Conservation (phyloP, 2,329 filamentous ascomycete genomes). For the Colletotrichum sp. region DNA sequence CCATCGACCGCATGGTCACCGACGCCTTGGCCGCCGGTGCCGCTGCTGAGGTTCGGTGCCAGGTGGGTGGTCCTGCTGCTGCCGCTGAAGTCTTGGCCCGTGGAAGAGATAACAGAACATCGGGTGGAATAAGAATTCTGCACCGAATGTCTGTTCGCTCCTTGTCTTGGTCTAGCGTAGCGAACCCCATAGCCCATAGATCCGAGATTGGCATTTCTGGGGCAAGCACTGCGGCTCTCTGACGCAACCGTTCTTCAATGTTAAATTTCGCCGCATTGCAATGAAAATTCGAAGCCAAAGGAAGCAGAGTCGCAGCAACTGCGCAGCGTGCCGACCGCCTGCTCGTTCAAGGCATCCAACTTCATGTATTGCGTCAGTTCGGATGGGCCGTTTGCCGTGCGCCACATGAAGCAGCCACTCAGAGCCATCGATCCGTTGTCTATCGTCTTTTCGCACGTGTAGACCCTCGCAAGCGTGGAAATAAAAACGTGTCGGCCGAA, state of each 20-base stretch:
- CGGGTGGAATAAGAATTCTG: constrained; percentile 1
- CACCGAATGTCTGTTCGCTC: constrained; percentile 6
- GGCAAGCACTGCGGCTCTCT: not conserved
- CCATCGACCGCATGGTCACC: not conserved
- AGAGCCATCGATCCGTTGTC: constrained; percentile 3
- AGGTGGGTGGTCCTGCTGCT: not conserved
- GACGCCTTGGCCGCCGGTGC: not conserved
- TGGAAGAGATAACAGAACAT: not conserved
- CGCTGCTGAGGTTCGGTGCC: not conserved
- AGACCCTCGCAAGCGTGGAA: constrained; percentile 16
- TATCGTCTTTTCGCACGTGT: not conserved
- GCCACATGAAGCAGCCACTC: constrained; percentile 5
- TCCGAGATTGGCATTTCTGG: not conserved
- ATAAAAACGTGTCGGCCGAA: constrained; percentile 1
- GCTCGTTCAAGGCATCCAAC: constrained; percentile 10
- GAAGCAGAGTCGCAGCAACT: constrained; percentile 15
- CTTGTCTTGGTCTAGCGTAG: constrained; percentile 9
- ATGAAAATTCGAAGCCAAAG: not conserved
- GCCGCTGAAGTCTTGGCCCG: not conserved
- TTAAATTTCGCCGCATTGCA: not conserved
- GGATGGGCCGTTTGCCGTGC: constrained; percentile 3
- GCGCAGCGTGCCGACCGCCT: constrained; percentile 1
- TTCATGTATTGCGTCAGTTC: constrained; percentile 12
- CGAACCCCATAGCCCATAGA: not conserved
- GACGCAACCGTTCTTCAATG: not conserved